phyloP scores from a whole-genome alignment of 768 basidiomycete genomes.

The Mycena metata region DNA sequence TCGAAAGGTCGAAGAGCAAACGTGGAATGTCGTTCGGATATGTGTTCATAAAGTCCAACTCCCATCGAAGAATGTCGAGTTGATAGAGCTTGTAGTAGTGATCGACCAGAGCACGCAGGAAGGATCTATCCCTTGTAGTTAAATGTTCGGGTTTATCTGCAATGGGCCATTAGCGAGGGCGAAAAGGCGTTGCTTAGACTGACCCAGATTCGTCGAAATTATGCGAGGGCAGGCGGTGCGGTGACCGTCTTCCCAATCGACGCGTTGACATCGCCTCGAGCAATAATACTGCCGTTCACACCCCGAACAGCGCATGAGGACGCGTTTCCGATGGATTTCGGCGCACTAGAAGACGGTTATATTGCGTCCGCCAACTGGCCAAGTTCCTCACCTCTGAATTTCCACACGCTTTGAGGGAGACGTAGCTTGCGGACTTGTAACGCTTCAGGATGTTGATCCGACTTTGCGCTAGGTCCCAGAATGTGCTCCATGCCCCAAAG shows the following conservation, averaged over 20 bases:
- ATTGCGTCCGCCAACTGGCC: not conserved
- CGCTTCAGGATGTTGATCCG: not conserved
- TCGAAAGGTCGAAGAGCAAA: not conserved
- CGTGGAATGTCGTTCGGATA: not conserved
- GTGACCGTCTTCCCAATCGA: conserved; percentile 9
- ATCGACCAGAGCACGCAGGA: conserved; percentile 9
- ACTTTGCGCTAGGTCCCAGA: not conserved
- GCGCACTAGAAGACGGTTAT: not conserved
- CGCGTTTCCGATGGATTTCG: not conserved
- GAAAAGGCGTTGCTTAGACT: not conserved
- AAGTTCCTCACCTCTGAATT: not conserved
- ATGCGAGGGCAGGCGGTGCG: not conserved
- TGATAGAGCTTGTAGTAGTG: not conserved
- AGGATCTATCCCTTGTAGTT: conserved; percentile 3
- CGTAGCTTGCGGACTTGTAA: conserved; percentile 2
- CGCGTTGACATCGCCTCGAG: not conserved
- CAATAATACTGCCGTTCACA: conserved; percentile 1
- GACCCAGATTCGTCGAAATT: not conserved
- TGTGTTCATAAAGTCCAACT: conserved; percentile 5
- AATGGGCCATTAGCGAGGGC: not conserved
- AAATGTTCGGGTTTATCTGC: not conserved
- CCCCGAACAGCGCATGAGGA: not conserved
- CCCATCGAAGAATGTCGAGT: not conserved
- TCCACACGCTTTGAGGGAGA: conserved; percentile 6
- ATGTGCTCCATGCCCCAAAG: not conserved